Percentiles rank a stretch among this genome's conserved stretches.
Evolutionary conservation across 345 rosid species (phyloP).

Genomic region (Psidium guajava): DNA sequence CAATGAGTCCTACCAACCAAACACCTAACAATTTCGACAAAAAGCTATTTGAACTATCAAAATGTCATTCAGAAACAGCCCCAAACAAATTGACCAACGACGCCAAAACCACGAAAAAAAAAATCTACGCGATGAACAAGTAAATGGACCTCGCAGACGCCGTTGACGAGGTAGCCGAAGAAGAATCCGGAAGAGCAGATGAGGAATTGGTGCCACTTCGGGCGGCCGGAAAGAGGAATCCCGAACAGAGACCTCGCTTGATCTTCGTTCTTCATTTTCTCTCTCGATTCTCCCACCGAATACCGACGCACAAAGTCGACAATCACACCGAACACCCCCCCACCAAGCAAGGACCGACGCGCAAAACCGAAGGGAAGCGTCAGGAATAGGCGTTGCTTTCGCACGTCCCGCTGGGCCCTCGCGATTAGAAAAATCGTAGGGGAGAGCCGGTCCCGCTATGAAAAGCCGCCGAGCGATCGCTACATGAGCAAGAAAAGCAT

Average conservation of each 20-base stretch:
- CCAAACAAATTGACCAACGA: not conserved
- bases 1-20: not conserved
- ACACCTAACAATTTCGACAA: not conserved
- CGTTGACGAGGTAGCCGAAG: conserved; percentile 93
- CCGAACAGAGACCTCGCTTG: conserved; percentile 59
- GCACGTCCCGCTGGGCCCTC: not conserved
- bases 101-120: not conserved
- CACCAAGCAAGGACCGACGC: not conserved
- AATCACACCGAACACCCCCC: not conserved
- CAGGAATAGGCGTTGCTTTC: not conserved
- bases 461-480: not conserved
- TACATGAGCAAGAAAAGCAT: not conserved
- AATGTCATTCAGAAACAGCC: not conserved
- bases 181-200: conserved; percentile 90
- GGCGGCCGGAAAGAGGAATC: conserved; percentile 54
- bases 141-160: conserved; percentile 73
- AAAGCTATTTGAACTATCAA: not conserved
- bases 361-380: not conserved
- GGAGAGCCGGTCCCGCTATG: not conserved
- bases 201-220: conserved; percentile 76
- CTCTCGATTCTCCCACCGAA: not conserved
- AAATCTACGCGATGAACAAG: not conserved
- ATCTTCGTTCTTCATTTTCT: conserved; percentile 53
- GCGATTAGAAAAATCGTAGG: not conserved
- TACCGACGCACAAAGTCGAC: not conserved